Percentiles rank a stretch among this genome's conserved stretches.
Conservation (phyloP, 2,329 filamentous ascomycete species). For the Cercospora zeina region DNA sequence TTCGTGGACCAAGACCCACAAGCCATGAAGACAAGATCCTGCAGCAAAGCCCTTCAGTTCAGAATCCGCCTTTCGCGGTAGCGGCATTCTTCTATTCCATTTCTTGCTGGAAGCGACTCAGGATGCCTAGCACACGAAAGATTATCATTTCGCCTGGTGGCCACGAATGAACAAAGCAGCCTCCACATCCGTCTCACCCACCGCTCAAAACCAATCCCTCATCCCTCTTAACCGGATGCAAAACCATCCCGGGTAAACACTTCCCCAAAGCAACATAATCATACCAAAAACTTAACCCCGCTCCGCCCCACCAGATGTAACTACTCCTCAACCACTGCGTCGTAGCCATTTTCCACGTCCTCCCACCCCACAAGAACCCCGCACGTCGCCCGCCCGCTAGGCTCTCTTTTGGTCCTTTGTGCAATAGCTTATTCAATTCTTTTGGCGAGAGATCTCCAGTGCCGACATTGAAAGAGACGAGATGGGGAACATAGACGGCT, state of each 20-base stretch:
- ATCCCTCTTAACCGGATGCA: conserved; percentile 19
- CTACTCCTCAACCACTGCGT: conserved; percentile 11
- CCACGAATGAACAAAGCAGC: no score
- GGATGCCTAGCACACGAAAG: no score
- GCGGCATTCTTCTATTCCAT: no score
- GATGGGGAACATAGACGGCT: conserved; percentile 71
- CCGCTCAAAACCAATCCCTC: neutral
- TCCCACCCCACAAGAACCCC: conserved; percentile 15
- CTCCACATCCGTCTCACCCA: no score
- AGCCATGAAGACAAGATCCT: no score
- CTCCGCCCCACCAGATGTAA: conserved; percentile 20
- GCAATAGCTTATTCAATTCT: conserved; percentile 49
- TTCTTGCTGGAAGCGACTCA: no score
- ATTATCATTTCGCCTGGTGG: no score
- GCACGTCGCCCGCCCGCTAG: conserved; percentile 8
- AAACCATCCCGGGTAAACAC: conserved; percentile 9
- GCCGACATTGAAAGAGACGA: conserved; percentile 71
- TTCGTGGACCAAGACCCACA: no score
- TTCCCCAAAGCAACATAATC: conserved; percentile 9
- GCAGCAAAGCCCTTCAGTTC: no score
- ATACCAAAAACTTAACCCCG: conserved; percentile 12
- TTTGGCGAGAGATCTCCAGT: conserved; percentile 45
- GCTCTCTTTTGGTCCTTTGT: conserved; percentile 13
- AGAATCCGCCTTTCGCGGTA: no score
- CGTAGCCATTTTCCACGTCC: conserved; percentile 6